These are phyloP conservation scores for Cruciata laevipes DNA, from an alignment of 257 asterid genomes.

Conservation along the genomic window DNA sequence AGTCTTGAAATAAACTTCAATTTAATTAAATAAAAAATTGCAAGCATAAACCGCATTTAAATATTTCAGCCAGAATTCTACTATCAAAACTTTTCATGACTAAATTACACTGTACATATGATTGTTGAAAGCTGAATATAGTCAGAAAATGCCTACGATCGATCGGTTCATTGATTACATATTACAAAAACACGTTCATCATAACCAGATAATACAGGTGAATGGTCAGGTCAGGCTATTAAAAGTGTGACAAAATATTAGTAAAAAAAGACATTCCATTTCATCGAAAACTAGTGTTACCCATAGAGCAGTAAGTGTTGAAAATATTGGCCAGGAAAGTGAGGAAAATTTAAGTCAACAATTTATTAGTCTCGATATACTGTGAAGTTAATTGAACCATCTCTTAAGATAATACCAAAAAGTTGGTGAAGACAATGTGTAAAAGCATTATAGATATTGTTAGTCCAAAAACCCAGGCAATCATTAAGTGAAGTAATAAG, in stretches of 20 bases:
- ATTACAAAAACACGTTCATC: not conserved
- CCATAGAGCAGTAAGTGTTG: no score
- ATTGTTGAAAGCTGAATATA: no score
- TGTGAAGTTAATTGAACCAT: not conserved
- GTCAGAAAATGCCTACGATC: not conserved
- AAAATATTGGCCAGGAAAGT: no score
- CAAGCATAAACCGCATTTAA: not conserved
- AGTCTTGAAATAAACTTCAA: conserved; percentile 10
- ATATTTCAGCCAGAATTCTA: no score
- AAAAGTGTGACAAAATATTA: not conserved
- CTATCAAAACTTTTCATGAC: no score
- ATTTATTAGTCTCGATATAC: not conserved
- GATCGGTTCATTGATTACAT: not conserved
- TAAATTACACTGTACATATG: not conserved
- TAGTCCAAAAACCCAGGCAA: no score
- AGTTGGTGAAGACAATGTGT: no score
- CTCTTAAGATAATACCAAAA: no score
- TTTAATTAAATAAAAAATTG: not conserved
- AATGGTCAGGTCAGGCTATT: not conserved
- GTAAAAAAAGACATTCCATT: not conserved
- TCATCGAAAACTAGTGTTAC: not conserved
- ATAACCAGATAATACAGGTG: not conserved
- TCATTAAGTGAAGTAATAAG: not conserved
- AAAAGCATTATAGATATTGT: no score
- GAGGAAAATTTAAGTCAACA: no score